Evolutionary conservation across 495 filamentous ascomycete genomes (phyloP).

Genomic region (Penicillium riverlandense): DNA sequence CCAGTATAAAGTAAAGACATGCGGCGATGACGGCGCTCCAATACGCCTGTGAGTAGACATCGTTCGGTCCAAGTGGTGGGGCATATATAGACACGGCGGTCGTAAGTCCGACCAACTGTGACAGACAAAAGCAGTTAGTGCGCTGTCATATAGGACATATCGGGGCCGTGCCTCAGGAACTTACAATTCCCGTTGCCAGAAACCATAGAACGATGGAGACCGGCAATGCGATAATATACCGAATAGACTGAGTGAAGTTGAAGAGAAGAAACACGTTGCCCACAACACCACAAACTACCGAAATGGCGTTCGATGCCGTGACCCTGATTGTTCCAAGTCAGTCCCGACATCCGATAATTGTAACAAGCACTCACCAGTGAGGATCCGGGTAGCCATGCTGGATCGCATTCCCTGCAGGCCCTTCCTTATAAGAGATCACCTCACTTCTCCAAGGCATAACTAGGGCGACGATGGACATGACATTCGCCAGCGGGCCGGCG

Average conservation of each 20-base stretch:
- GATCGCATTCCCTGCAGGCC: conserved; percentile 27
- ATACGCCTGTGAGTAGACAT: conserved; percentile 67
- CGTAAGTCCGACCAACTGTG: conserved; percentile 53
- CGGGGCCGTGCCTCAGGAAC: conserved; percentile 9
- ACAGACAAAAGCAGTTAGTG: too few species aligned
- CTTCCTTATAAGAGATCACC: conserved; percentile 18
- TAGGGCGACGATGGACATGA: conserved; percentile 68
- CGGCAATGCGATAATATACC: conserved; percentile 71
- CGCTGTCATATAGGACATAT: too few species aligned
- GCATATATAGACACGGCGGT: conserved; percentile 52
- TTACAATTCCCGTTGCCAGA: conserved; percentile 56
- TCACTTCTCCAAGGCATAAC: conserved; percentile 57
- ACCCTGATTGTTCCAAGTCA: conserved; percentile 19
- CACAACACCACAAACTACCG: conserved; percentile 56
- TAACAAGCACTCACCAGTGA: conserved; percentile 32
- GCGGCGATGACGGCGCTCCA: conserved; percentile 72
- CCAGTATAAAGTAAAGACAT: conserved; percentile 55
- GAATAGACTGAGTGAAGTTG: conserved; percentile 75
- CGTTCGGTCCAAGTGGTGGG: conserved; percentile 47
- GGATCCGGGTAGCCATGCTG: conserved; percentile 43
- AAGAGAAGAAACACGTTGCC: conserved; percentile 69
- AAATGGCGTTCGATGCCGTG: conserved; percentile 55
- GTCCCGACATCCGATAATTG: background rate
- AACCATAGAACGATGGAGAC: conserved; percentile 64
- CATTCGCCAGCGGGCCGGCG: conserved; percentile 65